Evolutionary conservation across 805 yeast species (phyloP), one percentile per base, ranked within the genome.

Genomic region (Spathaspora girioi): DNA sequence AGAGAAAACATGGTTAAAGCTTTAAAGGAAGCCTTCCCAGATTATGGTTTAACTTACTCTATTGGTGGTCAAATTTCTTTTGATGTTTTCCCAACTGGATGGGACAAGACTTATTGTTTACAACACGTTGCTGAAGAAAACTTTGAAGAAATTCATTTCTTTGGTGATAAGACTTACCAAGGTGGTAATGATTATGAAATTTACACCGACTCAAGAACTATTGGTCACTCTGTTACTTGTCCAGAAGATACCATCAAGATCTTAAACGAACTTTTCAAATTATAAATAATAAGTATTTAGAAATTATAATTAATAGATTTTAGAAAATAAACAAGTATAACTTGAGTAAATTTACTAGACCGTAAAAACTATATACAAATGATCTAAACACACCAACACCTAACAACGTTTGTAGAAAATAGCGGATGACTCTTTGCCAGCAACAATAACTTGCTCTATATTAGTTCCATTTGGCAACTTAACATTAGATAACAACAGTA

Each of bases 181-280:
- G 99, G 99, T 68, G 99, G 99, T 77, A 94, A 94, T 76, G 99
- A 94, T 78, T 94, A 86, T 76, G 99, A 94, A 81, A 94, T 94
- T 73, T 94, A 87, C 80, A 78, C 69, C 63, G 99, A 94, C 71
- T 71, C 77, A 50, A 89, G 99, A 83, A 92, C 97, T 58, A 85
- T 89, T 57, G 99, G 99, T 63, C 98, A 94, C 68, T 83, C 97
- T 54, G 98, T 94, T 60, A 79, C 81, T 63, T 75, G 80, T 62
- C 99, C 99, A 61, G 87, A 74, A 45, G 99, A 94, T 74, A 94
- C 99, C 60, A 83, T 83, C 60, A 82, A 73, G 62, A 87, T 89
- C 76, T 82, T 94, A 71, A 87, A 84, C 69, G 97, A 94, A 72
- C 64, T 87, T 52, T 94, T 93, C 73, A 70, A 78, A 54, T 73